Evolutionary conservation across 768 basidiomycete genomes (phyloP).

Genomic region (Boletus rex-veris): DNA sequence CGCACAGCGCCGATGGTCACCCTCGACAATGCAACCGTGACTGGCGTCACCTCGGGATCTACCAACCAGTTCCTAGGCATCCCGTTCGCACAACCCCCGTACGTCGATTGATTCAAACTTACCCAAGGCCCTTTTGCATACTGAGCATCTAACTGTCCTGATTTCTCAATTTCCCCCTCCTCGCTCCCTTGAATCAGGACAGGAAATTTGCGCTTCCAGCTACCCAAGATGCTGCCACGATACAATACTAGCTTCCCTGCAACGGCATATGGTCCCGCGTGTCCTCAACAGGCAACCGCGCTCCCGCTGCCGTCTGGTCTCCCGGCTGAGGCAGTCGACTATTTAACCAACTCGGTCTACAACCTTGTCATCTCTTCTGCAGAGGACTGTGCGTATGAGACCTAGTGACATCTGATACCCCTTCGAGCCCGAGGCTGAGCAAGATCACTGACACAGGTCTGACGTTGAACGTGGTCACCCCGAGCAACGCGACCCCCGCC

Average conservation of each 20-base stretch:
- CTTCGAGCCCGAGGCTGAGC: not conserved
- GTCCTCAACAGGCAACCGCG: constrained; percentile 3
- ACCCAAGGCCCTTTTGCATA: too few relatives aligned
- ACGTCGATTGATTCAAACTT: constrained; percentile 4
- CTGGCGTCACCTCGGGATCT: constrained; percentile 21
- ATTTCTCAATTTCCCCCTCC: too few relatives aligned
- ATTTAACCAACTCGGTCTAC: constrained; percentile 29
- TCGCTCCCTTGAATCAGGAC: constrained; percentile 16
- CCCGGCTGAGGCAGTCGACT: constrained; percentile 14
- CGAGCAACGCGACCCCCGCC: constrained; percentile 35
- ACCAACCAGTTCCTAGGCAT: constrained; percentile 38
- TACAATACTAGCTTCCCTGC: constrained; percentile 8
- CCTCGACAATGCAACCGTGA: constrained; percentile 30
- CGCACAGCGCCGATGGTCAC: constrained; percentile 18
- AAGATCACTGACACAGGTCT: constrained; percentile 33
- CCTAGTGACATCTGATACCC: too few relatives aligned
- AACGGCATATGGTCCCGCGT: constrained; percentile 4
- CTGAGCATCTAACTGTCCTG: too few relatives aligned
- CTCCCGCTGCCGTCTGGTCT: constrained; percentile 14
- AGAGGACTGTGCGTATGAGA: constrained; percentile 44
- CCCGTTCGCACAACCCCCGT: constrained; percentile 41
- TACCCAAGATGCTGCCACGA: constrained; percentile 3
- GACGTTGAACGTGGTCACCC: constrained; percentile 50
- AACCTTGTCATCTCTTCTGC: constrained; percentile 30
- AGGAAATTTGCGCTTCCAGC: constrained; percentile 35